Percentiles rank a stretch among this genome's conserved stretches.
Evolutionary conservation across 305 asterid species (phyloP).

Genomic region (Solanum aculeatissimum): DNA sequence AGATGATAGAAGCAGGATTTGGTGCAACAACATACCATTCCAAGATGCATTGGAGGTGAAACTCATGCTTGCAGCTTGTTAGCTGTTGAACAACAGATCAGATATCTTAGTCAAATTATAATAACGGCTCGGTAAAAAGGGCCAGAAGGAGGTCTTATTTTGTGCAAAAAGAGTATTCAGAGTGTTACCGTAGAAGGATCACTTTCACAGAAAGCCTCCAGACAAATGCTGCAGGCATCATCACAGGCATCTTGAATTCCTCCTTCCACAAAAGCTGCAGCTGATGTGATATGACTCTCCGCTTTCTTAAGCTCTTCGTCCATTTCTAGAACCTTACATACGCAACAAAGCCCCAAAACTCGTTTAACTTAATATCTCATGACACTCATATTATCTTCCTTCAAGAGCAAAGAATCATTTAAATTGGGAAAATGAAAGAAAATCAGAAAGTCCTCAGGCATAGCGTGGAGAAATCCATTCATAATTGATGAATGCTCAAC

Average conservation of each 20-base stretch:
- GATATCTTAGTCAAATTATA: not conserved
- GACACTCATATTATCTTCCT: not conserved
- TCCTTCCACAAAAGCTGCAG: slow-evolving; percentile 82
- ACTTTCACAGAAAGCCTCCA: slow-evolving; percentile 56
- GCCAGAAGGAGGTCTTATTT: not conserved
- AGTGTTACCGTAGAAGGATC: slow-evolving; percentile 65
- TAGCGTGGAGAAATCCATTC: not conserved
- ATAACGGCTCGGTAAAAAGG: not conserved
- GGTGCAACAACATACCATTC: slow-evolving; percentile 46
- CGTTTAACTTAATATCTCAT: not conserved
- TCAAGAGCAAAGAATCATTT: not conserved
- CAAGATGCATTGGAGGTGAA: slow-evolving; percentile 85
- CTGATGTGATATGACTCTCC: slow-evolving; percentile 48
- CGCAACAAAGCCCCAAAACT: not conserved
- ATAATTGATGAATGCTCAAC: not conserved
- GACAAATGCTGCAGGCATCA: slow-evolving; percentile 90
- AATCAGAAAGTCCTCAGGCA: not conserved
- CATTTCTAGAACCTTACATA: slow-evolving; percentile 26
- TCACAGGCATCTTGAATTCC: slow-evolving; percentile 84
- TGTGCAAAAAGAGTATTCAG: not conserved
- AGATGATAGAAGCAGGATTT: not conserved
- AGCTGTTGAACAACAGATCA: slow-evolving; percentile 23
- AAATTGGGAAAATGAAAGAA: not conserved
- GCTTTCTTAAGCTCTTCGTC: slow-evolving; percentile 28
- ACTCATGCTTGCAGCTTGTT: slow-evolving; percentile 75